A percentile compares a stretch with the other conserved stretches of the same genome.
Conservation (phyloP, 352 stramenopile genomes). For the Phytopythium litorale region DNA sequence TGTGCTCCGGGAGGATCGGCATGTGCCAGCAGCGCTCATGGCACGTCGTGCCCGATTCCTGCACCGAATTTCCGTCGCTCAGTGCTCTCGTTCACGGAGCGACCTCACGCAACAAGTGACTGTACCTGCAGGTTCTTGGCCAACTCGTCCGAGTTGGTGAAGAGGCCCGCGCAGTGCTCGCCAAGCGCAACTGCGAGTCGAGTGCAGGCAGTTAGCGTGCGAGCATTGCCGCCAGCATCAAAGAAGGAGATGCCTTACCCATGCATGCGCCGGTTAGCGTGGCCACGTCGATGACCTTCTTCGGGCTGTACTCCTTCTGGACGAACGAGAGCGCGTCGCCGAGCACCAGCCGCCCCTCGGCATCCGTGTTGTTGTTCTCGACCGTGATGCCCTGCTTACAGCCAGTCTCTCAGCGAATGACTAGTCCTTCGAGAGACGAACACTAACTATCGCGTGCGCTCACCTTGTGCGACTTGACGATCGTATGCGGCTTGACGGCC, state of each 20-base stretch:
- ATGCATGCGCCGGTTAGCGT: constrained; percentile 92
- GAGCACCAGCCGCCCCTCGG: constrained; percentile 90
- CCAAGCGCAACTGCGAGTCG: constrained; percentile 65
- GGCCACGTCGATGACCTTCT: constrained; percentile 93
- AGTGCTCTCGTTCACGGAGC: background rate
- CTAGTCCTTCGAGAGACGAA: background rate
- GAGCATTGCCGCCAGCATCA: no score
- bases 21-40: constrained; percentile 89
- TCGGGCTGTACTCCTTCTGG: constrained; percentile 83
- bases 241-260: constrained; percentile 17
- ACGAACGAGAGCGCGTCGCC: constrained; percentile 88
- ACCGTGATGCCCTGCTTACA: constrained; percentile 68
- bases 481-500: constrained; percentile 82
- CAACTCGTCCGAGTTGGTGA: constrained; percentile 91
- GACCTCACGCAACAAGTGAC: no score
- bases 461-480: constrained; percentile 86
- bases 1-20: constrained; percentile 86
- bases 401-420: background rate
- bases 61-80: background rate
- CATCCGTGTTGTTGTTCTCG: constrained; percentile 92
- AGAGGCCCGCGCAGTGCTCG: constrained; percentile 87
- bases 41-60: constrained; percentile 50
- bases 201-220: background rate
- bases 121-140: constrained; percentile 51
- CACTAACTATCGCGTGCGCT: background rate